Evolutionary conservation across 2,329 filamentous ascomycete species (phyloP).

Genomic region (Hymenoscyphus fructigenus): DNA sequence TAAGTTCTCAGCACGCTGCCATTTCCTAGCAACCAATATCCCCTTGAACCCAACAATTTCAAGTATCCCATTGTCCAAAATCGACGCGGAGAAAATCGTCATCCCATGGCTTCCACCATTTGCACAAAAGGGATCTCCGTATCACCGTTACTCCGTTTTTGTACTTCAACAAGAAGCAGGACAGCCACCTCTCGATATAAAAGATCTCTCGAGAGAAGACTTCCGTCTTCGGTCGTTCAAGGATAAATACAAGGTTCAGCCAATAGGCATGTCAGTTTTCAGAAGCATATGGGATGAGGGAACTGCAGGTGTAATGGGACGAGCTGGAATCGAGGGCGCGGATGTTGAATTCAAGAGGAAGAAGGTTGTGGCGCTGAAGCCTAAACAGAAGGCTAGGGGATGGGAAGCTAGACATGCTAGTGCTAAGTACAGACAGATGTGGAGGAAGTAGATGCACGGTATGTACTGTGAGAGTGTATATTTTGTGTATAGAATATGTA

Average conservation of each 20-base stretch:
- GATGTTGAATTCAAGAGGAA: slow-evolving; percentile 83
- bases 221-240: slow-evolving; percentile 77
- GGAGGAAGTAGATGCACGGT: slow-evolving; percentile 25
- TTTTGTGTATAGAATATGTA: slow-evolving; percentile 10
- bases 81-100: slow-evolving; percentile 65
- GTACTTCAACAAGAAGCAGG: slow-evolving; percentile 75
- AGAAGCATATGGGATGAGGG: slow-evolving; percentile 85
- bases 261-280: slow-evolving; percentile 86
- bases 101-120: slow-evolving; percentile 82
- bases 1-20: slow-evolving; percentile 76
- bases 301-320: slow-evolving; percentile 83
- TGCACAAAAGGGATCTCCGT: slow-evolving; percentile 84
- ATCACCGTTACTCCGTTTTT: slow-evolving; percentile 84
- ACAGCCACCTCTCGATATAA: slow-evolving; percentile 54
- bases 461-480: not conserved
- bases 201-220: slow-evolving; percentile 57
- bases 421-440: slow-evolving; percentile 61
- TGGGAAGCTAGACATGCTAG: slow-evolving; percentile 67
- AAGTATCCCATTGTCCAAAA: slow-evolving; percentile 62
- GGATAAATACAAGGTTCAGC: slow-evolving; percentile 64
- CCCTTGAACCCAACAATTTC: slow-evolving; percentile 59
- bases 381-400: slow-evolving; percentile 58
- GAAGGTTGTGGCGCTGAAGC: slow-evolving; percentile 68
- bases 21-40: slow-evolving; percentile 80
- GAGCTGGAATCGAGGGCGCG: slow-evolving; percentile 70